These are phyloP conservation scores for Westerdykella aurantiaca DNA, from an alignment of 2,329 filamentous ascomycete genomes.

Conservation along the genomic window DNA sequence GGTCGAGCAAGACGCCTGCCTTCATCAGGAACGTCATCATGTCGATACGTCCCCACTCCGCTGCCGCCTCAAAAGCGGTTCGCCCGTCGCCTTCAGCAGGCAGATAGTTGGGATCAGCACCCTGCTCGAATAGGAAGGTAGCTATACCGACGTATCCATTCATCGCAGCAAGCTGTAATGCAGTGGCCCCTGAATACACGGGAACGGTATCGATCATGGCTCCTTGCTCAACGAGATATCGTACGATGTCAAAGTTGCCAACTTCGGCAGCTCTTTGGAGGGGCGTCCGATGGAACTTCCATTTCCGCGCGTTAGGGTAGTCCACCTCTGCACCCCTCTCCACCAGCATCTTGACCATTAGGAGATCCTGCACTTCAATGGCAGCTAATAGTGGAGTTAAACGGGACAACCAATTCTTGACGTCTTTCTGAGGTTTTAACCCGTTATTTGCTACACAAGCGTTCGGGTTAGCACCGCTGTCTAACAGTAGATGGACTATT, in stretches of 20 bases:
- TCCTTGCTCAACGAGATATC: constrained; percentile 4
- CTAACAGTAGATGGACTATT: too few relatives aligned
- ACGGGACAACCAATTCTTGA: neutral
- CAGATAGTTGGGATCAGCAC: constrained; percentile 3
- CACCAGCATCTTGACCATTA: neutral
- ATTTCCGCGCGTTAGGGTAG: constrained; percentile 1
- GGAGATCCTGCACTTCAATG: neutral
- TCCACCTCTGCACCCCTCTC: too few relatives aligned
- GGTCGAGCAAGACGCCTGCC: constrained; percentile 7
- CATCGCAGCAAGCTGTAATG: constrained; percentile 10
- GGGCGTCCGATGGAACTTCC: constrained; percentile 6
- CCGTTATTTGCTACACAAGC: too few relatives aligned
- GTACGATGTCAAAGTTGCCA: constrained; percentile 6
- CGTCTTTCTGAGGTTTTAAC: too few relatives aligned
- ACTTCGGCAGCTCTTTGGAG: constrained; percentile 9
- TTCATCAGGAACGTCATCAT: constrained; percentile 10
- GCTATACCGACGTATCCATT: constrained; percentile 7
- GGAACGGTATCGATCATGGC: constrained; percentile 4
- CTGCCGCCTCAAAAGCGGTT: constrained; percentile 11
- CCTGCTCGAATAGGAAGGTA: constrained; percentile 4
- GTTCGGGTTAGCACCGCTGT: too few relatives aligned
- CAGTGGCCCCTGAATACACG: constrained; percentile 5
- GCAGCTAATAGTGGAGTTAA: neutral
- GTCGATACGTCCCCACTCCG: constrained; percentile 11
- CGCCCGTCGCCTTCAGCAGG: constrained; percentile 1